Conservation (phyloP, 2,329 filamentous ascomycete genomes). For the Tolypocladium amazonense region DNA sequence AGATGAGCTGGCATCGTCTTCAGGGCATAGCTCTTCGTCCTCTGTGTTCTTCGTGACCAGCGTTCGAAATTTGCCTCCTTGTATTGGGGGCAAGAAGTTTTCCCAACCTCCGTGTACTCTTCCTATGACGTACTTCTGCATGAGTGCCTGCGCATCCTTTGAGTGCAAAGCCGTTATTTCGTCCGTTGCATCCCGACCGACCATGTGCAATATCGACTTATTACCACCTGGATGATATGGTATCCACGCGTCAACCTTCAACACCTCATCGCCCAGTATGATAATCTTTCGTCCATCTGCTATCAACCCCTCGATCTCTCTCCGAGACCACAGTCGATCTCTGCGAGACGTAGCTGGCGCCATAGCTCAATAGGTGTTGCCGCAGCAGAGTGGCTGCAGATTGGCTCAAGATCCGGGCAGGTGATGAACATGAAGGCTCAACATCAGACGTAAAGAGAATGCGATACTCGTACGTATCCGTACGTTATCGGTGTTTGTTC, state of each 20-base stretch:
- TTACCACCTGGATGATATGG: slow-evolving; percentile 87
- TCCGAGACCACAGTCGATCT: slow-evolving; percentile 12
- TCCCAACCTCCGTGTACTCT: slow-evolving; percentile 64
- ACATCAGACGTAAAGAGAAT: neutral
- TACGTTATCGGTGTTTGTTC: neutral
- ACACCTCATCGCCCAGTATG: slow-evolving; percentile 68
- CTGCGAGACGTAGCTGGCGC: neutral
- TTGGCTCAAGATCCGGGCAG: neutral
- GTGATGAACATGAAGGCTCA: neutral
- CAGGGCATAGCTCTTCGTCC: neutral
- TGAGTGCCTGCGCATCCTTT: slow-evolving; percentile 49
- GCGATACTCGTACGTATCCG: neutral
- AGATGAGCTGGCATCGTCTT: neutral
- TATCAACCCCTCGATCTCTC: slow-evolving; percentile 58
- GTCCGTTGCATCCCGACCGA: slow-evolving; percentile 87
- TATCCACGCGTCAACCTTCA: slow-evolving; percentile 84
- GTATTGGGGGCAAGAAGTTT: slow-evolving; percentile 86
- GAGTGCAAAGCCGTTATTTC: slow-evolving; percentile 95
- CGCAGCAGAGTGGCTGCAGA: neutral
- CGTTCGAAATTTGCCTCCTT: slow-evolving; percentile 68
- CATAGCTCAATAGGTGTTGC: neutral
- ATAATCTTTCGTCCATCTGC: slow-evolving; percentile 70
- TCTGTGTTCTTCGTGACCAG: slow-evolving; percentile 16
- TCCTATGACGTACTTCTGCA: neutral
- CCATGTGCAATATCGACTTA: slow-evolving; percentile 85